phyloP scores from a whole-genome alignment of 1,284 basidiomycete genomes.

The Rhodotorula sp. region DNA sequence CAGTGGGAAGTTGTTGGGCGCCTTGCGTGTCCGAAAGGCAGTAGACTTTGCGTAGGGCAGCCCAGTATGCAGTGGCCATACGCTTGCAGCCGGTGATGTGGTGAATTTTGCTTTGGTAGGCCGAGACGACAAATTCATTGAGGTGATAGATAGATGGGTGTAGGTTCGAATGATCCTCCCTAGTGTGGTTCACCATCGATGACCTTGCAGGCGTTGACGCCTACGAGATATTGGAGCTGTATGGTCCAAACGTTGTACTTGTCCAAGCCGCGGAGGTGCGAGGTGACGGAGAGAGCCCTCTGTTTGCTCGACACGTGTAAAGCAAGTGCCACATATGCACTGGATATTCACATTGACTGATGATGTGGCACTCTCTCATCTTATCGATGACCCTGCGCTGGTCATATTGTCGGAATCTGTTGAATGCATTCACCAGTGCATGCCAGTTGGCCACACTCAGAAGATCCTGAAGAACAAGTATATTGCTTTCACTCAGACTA shows the following conservation, averaged over 20 bases:
- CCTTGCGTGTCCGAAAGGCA: neutral
- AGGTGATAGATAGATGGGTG: too few relatives aligned
- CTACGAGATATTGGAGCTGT: neutral
- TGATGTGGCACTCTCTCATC: too few relatives aligned
- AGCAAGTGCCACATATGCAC: too few relatives aligned
- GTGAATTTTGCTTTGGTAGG: neutral
- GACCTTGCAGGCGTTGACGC: neutral
- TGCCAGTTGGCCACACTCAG: too few relatives aligned
- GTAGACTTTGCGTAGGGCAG: neutral
- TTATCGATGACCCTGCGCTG: too few relatives aligned
- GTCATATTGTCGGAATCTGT: too few relatives aligned
- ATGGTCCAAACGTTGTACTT: constrained; percentile 12
- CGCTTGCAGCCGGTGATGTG: neutral
- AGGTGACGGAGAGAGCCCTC: neutral
- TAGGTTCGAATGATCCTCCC: neutral
- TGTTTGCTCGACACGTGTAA: too few relatives aligned
- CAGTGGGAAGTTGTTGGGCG: neutral
- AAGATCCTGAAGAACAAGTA: too few relatives aligned
- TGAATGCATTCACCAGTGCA: too few relatives aligned
- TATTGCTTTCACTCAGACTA: too few relatives aligned
- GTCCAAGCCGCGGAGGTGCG: constrained; percentile 1
- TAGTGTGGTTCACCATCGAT: neutral
- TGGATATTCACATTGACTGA: too few relatives aligned
- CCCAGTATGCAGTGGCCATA: neutral
- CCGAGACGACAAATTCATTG: too few relatives aligned